Evolutionary conservation across 805 yeast genomes (phyloP), one percentile per base, ranked within the genome.

Genomic region (Pichia insulana): DNA sequence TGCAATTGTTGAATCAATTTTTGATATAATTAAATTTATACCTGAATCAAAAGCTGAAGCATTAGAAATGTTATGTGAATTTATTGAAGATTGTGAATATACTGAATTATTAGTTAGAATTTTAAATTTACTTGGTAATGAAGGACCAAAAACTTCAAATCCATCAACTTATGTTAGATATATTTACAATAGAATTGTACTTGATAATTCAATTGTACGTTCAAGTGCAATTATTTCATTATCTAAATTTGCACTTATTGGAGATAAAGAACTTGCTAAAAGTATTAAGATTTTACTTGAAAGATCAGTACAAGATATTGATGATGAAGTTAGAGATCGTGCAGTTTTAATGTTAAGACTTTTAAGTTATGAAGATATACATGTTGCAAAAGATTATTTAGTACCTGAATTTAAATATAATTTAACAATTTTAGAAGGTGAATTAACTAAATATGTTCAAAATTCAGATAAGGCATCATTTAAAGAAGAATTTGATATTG

Each of bases 271-370:
- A 22, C 75, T 89, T 48, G 68, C 74, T 42, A 70, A 73, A 48
- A 82, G 88, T 42, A 83, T 90, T 53, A 72, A 73, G 52, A 82
- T 83, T 46, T 71, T 92, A 53, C 73, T 92, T 52, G 71, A 73
- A 46, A 80, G 97, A 67, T 87, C 95, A 52, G 74, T 88, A 50
- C 83, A 76, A 50, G 98, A 90, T 63, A 75, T 71, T 36, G 96
- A 90, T 61, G 98, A 90, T 64, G 98, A 90, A 65, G 98, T 92
- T 28, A 86, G 98, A 70, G 98, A 90, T 61, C 80, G 98, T 61
- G 97, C 98, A 9, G 83, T 95, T 2, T 69, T 90, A 52, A 81
- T 95, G 2, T 71, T 90, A 57, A 73, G 77, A 50, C 76, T 88
- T 47, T 73, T 85, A 27, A 58, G 70, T 7, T 57, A 66, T 8